Base-by-base conservation (phyloP, 2,329 filamentous ascomycete species). In the Seiridium unicorne region DNA sequence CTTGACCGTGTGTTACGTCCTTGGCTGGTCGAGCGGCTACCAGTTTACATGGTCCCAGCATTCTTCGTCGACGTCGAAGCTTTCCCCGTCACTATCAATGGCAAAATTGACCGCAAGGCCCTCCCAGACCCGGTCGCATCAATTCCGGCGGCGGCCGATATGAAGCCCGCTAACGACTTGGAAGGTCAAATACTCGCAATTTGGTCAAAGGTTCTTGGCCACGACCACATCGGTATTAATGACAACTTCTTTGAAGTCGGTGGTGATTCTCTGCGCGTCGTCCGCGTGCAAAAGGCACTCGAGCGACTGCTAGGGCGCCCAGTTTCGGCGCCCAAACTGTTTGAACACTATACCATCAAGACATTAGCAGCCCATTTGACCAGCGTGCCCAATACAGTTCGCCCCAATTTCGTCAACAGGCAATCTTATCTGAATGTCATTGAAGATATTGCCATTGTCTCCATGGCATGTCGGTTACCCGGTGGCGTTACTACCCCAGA, bases 381-480 rank as follows among this genome's bases (percentile, higher is more conserved):
- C 57, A 55, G 44, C 40, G 26, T 47, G 40, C 44, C 40, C 34
- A 51, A 48, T 11, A 44, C n/a, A 6, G 31, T 26, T 34, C n/a
- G 13, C 38, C 40, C 38, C 9, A 54, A 46, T 47, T 44, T 44
- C 53, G 18, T 31, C 48, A 11, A 38, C 34, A 49, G 35, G 47
- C 36, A 36, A 44, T 9, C n/a, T 35, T n/a, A 44, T 35, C n/a
- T 38, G 38, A 57, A 38, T 40, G 18, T 35, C 32, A 38, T 59
- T 32, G 64, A 63, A 53, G 60, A 64, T 48, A 71, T 74, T 18
- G 70, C 71, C 31, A 65, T 73, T n/a, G 53, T 73, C 5, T 66
- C 66, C 26, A 71, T 70, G 66, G 71, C 69, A 55, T 76, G 73
- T 57, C 68, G 74, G 13, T 69, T 76, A 35, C 72, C 75, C 5